Conservation (phyloP, 805 yeast genomes). For the Pichia deserticola region DNA sequence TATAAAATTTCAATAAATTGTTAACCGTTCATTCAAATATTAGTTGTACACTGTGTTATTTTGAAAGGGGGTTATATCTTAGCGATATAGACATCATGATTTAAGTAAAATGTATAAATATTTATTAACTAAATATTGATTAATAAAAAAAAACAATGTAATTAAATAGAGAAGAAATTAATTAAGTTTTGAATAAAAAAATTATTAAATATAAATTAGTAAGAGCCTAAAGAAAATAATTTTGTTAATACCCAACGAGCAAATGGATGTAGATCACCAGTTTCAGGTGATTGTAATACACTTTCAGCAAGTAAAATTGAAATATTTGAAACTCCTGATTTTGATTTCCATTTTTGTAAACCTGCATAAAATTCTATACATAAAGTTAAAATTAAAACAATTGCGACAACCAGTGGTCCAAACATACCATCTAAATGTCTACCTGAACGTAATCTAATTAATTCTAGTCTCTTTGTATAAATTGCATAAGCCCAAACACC, state of each 20-base stretch:
- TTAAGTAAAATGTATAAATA: background rate
- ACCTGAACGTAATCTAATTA: slow-evolving; percentile 77
- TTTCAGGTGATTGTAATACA: slow-evolving; percentile 5
- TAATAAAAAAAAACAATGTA: background rate
- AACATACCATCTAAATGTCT: slow-evolving; percentile 81
- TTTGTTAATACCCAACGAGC: slow-evolving; percentile 19
- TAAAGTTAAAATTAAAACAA: slow-evolving; percentile 60
- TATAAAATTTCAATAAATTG: too few relatives aligned
- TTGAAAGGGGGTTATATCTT: too few relatives aligned
- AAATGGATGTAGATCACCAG: slow-evolving; percentile 22
- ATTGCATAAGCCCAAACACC: slow-evolving; percentile 86
- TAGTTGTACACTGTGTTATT: too few relatives aligned
- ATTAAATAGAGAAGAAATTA: background rate
- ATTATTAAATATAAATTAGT: background rate
- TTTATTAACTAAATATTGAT: background rate
- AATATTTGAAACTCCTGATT: slow-evolving; percentile 12
- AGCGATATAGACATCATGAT: background rate
- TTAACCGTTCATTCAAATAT: too few relatives aligned
- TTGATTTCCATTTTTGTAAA: slow-evolving; percentile 31
- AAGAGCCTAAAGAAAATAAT: slow-evolving; percentile 20
- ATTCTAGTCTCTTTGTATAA: slow-evolving; percentile 60
- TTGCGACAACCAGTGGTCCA: slow-evolving; percentile 79
- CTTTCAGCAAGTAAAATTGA: slow-evolving; percentile 8
- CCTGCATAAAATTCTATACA: slow-evolving; percentile 68
- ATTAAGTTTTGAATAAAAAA: background rate